Base-by-base conservation (phyloP, 176 grass and related monocot genomes). In the Triticum turgidum region DNA sequence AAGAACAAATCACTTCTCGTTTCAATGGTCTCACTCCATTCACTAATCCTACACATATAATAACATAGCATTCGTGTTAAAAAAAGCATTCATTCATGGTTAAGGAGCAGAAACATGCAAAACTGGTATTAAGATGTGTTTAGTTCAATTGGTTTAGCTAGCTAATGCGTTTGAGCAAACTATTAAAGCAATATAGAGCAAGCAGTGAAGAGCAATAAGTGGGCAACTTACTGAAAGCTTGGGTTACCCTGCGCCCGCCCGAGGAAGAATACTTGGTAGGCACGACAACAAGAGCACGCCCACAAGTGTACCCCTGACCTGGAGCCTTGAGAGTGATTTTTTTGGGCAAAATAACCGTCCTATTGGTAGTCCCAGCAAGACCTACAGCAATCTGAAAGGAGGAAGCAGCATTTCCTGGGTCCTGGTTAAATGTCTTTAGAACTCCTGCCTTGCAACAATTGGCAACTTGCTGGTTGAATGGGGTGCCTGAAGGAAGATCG, bases 371-470 rank as follows among this genome's bases (percentile, higher is more conserved):
- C 33, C 94, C 94, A 34, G 94, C 88, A 85, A 92, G 85, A 30
- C 94, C 94, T 12, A 97, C 94, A 83, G 73, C 94, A 18, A 94
- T 41, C 86, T 97, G 94, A 77, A 97, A 97, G 30, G 94, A 90
- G 33, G 92, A 51, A 27, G 90, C 92, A 68, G 92, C 80, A 69
- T 89, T 97, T 78, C n/a, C 15, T 49, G 92, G 92, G 70, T 97
- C 92, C 67, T 97, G 94, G 44, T 80, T 83, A 39, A 90, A 83
- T 34, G 94, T 92, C 32, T 24, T 97, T 59, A 94, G 30, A 33
- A 97, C 92, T 25, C 94, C 94, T 64, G 73, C 90, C 59, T 94
- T 97, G 88, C 92, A 97, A 79, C 94, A 97, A 83, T 97, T 94
- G n/a, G 92, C 94, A 18, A 97, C 90, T 58, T 97, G 94, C 94